Evolutionary conservation across 2,329 filamentous ascomycete genomes (phyloP), one percentile per base, ranked within the genome.

Genomic region (Scedosporium boydii): DNA sequence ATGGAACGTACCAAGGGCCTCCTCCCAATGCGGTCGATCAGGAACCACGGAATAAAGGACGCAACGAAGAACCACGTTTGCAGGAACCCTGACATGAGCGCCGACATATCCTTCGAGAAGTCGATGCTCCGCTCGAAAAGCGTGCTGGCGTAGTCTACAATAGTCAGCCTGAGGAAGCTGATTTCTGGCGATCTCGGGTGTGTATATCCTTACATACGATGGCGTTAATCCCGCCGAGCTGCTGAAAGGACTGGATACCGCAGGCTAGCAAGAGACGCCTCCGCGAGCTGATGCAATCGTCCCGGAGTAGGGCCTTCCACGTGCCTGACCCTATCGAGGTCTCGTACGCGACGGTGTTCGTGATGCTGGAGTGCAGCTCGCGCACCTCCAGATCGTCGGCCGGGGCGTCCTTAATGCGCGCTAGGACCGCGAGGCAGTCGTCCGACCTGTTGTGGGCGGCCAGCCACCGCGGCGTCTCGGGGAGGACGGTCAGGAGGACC

Each of bases 11-110:
- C 66, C 51, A 73, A 67, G 60, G 77, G 76, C 21, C 77, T 71
- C 51, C 79, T 74, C 34, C 79, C 79, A 21, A 81, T 72, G 60
- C 75, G 75, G 63, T 78, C 71, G 60, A 80, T 79, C 53, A 80
- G 68, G 65, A 78, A 76, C 74, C 76, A 80, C 1, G 78, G 79
- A 53, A 80, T 77, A 29, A 71, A 74, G 6, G 72, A 75, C 1
- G 73, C 73, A 10, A 73, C 29, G 62, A 77, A 76, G 62, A 74
- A 76, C 73, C 74, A 78, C 0, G 79, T 81, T 68, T 81, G 77
- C 12, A 82, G 71, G 65, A 81, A 77, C 41, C 80, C 80, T n/a
- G 78, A 78, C 69, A 84, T 79, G 41, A 83, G 71, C 3, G 79
- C 71, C 3, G 81, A 77, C 68, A 81, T 75, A 53, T 77, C 73